phyloP scores from a whole-genome alignment of 2,329 filamentous ascomycete species.

The Hymenoscyphus scutula region DNA sequence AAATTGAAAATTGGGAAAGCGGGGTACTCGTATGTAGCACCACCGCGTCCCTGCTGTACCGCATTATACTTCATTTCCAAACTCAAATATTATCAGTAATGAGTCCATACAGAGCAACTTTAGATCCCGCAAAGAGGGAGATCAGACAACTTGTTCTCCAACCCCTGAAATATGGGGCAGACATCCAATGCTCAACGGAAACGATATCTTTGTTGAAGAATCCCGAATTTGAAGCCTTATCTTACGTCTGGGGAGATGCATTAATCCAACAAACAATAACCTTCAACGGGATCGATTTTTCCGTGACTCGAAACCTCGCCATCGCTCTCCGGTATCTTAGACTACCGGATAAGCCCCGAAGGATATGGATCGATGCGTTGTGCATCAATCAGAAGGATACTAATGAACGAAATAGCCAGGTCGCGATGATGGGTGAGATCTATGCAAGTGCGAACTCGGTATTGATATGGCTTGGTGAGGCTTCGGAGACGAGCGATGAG shows the following conservation, averaged over 20 bases:
- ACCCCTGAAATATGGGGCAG: not conserved
- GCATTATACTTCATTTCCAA: too few relatives aligned
- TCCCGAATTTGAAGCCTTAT: not conserved
- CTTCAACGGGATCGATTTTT: not conserved
- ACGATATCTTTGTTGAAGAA: not conserved
- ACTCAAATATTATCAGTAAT: not conserved
- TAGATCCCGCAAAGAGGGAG: not conserved
- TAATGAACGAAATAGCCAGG: not conserved
- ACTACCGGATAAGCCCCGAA: not conserved
- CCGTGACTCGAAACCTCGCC: not conserved
- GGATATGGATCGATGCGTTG: not conserved
- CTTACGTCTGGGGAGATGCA: not conserved
- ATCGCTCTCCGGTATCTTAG: not conserved
- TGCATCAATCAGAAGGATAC: not conserved
- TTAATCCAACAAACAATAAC: not conserved
- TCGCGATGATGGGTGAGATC: not conserved
- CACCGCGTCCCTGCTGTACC: too few relatives aligned
- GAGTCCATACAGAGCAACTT: not conserved
- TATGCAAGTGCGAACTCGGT: not conserved
- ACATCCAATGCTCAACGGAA: not conserved
- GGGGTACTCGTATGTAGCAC: too few relatives aligned
- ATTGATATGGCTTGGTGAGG: slow-evolving; percentile 4
- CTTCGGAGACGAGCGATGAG: not conserved
- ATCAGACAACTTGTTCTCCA: slow-evolving; percentile 1
- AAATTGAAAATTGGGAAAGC: too few relatives aligned